Conservation (phyloP, 2,329 filamentous ascomycete genomes). For the Lizonia empirigonia region DNA sequence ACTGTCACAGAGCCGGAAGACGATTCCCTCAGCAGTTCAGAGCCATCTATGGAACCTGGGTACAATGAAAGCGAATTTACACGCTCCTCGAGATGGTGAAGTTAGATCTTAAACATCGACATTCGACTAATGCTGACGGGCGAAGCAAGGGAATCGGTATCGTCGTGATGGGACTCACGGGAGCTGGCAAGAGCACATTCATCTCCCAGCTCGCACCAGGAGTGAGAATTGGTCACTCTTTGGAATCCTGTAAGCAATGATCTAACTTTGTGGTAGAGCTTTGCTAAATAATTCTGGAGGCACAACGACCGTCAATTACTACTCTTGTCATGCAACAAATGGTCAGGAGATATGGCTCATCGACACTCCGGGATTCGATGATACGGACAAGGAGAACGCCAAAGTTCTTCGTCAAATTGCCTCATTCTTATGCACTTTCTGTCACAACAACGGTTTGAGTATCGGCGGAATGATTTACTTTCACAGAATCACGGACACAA, state of each 20-base stretch:
- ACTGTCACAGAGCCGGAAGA: no score
- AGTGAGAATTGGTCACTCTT: slow-evolving; percentile 30
- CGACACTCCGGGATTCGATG: slow-evolving; percentile 58
- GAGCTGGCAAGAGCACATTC: slow-evolving; percentile 50
- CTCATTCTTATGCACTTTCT: slow-evolving; percentile 46
- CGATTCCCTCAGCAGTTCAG: no score
- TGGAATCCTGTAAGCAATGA: background rate
- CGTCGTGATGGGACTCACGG: slow-evolving; percentile 51
- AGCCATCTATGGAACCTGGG: no score
- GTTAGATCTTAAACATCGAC: no score
- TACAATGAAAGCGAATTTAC: no score
- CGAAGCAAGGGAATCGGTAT: background rate
- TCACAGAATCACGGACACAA: slow-evolving; percentile 52
- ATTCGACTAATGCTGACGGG: no score
- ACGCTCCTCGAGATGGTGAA: no score
- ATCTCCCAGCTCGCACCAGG: slow-evolving; percentile 29
- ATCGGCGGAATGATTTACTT: slow-evolving; percentile 54
- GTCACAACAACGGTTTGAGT: slow-evolving; percentile 39
- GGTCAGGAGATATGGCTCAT: slow-evolving; percentile 35
- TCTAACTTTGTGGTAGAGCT: no score
- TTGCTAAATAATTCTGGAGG: no score
- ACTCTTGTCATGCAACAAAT: background rate
- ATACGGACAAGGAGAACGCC: slow-evolving; percentile 51
- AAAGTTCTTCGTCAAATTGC: slow-evolving; percentile 52
- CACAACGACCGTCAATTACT: slow-evolving; percentile 15